phyloP scores from a whole-genome alignment of 352 stramenopile genomes.

The Phytophthora pisi region DNA sequence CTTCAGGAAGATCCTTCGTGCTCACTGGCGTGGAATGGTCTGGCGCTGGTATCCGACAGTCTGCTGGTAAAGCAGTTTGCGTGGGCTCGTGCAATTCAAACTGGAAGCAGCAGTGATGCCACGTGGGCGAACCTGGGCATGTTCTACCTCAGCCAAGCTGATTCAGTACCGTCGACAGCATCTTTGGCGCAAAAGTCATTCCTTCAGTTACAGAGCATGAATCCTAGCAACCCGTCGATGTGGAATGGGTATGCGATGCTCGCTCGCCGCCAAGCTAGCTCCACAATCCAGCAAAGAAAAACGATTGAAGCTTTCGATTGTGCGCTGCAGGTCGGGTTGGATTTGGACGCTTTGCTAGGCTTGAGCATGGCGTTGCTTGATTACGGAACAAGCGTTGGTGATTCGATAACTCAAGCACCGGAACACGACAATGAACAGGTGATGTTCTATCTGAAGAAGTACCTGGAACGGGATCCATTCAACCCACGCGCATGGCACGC shows the following conservation, averaged over 20 bases:
- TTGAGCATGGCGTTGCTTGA: conserved; percentile 49
- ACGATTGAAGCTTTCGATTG: conserved; percentile 78
- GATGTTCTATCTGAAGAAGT: conserved; percentile 83
- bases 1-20: conserved; percentile 53
- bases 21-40: conserved; percentile 77
- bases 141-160: conserved; percentile 68
- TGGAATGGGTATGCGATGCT: conserved; percentile 89
- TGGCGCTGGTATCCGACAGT: conserved; percentile 68
- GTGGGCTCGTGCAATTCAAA: conserved; percentile 74
- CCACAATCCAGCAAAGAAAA: conserved; percentile 46
- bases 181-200: conserved; percentile 77
- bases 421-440: conserved; percentile 43
- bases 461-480: conserved; percentile 75
- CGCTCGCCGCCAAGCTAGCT: conserved; percentile 50
- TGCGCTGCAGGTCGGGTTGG: conserved; percentile 70
- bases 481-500: conserved; percentile 66
- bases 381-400: conserved; percentile 24
- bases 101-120: conserved; percentile 54
- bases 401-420: conserved; percentile 22
- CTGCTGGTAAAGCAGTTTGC: conserved; percentile 81
- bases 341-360: conserved; percentile 77
- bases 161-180: conserved; percentile 31
- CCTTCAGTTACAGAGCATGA: conserved; percentile 83
- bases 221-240: conserved; percentile 82
- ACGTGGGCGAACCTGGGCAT: conserved; percentile 88